phyloP scores from a whole-genome alignment of 352 stramenopile species.

The Pythium phragmitis region DNA sequence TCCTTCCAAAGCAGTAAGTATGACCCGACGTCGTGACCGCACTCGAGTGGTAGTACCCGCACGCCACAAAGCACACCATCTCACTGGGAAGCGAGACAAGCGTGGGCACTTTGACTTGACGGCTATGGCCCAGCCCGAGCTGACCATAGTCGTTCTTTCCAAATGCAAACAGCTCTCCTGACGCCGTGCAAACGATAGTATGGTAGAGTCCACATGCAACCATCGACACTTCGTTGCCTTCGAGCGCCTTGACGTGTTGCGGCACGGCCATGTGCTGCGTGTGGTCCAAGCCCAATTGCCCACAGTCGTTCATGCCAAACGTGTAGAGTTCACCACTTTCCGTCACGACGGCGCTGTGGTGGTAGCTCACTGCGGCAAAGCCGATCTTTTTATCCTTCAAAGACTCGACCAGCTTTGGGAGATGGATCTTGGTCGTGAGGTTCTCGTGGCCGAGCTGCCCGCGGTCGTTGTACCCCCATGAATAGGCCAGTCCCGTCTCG shows the following conservation, averaged over 20 bases:
- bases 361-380: constrained; percentile 82
- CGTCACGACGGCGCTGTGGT: constrained; percentile 80
- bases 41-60: constrained; percentile 85
- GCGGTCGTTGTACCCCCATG: constrained; percentile 88
- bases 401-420: constrained; percentile 82
- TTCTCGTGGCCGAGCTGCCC: constrained; percentile 87
- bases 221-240: constrained; percentile 72
- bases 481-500: constrained; percentile 77
- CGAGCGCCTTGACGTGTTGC: constrained; percentile 74
- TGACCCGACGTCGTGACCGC: constrained; percentile 63
- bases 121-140: constrained; percentile 75
- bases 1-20: constrained; percentile 80
- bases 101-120: constrained; percentile 69
- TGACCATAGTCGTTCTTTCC: constrained; percentile 90
- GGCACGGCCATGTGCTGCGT: constrained; percentile 74
- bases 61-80: constrained; percentile 77
- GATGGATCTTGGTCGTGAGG: constrained; percentile 78
- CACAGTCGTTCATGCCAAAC: constrained; percentile 90
- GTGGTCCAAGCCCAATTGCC: constrained; percentile 80
- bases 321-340: constrained; percentile 79
- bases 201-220: constrained; percentile 84
- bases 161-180: constrained; percentile 71
- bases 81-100: constrained; percentile 65
- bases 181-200: constrained; percentile 71
- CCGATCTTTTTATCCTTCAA: constrained; percentile 83